Base-by-base conservation (phyloP, 2,329 filamentous ascomycete species). In the Lojkania enalia region DNA sequence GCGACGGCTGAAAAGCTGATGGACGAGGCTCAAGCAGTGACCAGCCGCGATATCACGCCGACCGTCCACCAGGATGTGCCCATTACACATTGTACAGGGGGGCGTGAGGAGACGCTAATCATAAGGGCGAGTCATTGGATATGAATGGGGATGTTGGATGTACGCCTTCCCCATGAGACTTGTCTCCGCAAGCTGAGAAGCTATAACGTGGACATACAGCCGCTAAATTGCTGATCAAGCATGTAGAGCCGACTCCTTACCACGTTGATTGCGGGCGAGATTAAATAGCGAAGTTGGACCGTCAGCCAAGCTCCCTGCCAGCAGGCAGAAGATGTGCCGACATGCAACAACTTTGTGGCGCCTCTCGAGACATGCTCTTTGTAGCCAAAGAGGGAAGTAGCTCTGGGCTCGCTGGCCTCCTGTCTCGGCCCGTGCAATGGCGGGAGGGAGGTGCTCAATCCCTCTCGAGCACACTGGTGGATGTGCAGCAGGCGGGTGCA, bases 201-300 rank as follows among this genome's bases (percentile, higher is more conserved):
- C 14, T 39, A 39, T 39, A 33, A 33, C 30, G 30, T 33, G 30
- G 30, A 36, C 20, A 44, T 48, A 49, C 43, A 48, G 29, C 43
- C 40, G 51, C 44, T 53, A 56, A 33, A 52, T 56, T 52, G 48
- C 42, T 25, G 46, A 46, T 46, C 46, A 47, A 57, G 47, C 49
- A 42, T 44, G 42, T 37, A 42, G 36, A 49, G 44, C 42, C 50
- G 41, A 43, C 23, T 20, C 18, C 16, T 44, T 43, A 42, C 42
- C 20, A 47, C 25, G 53, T 55, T 54, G 52, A 54, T 54, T 54
- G 45, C 41, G 36, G 25, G 38, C 44, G 48, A 54, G 39, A 56
- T 58, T 56, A 51, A 54, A 36, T 30, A 43, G 44, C 42, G 40
- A 50, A 16, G 20, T 20, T 14, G 29, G 27, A 44, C 36, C 48